Percentiles rank a stretch among this genome's conserved stretches.
Evolutionary conservation across 306 rosid species (phyloP).

Genomic region (Luffa acutangula): DNA sequence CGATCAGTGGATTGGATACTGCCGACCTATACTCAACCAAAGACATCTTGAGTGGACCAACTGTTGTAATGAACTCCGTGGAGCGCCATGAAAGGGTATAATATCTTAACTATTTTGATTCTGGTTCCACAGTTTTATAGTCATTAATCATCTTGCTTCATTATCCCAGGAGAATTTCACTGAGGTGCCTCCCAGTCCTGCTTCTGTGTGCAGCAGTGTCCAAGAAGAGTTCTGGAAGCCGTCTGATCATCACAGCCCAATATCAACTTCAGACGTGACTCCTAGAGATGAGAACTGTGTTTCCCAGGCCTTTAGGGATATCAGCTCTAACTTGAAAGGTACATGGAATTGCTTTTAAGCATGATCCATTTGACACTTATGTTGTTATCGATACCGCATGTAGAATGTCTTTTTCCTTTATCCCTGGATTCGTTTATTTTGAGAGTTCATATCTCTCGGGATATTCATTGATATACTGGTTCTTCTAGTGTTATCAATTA

Average conservation of each 20-base stretch:
- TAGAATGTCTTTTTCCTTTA: background rate
- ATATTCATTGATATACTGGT: background rate
- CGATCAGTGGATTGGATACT: slow-evolving; percentile 40
- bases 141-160: slow-evolving; percentile 15
- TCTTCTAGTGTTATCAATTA: background rate
- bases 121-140: slow-evolving; percentile 13
- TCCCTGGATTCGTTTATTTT: background rate
- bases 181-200: slow-evolving; percentile 99
- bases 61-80: slow-evolving; percentile 54
- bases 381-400: background rate
- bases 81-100: slow-evolving; percentile 63
- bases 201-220: slow-evolving; percentile 84
- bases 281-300: slow-evolving; percentile 46
- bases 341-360: slow-evolving; percentile 8
- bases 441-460: background rate
- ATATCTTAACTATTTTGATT: slow-evolving; percentile 9
- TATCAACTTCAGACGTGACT: slow-evolving; percentile 66
- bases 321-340: slow-evolving; percentile 85
- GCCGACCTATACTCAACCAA: slow-evolving; percentile 31
- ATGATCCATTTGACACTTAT: background rate
- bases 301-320: slow-evolving; percentile 69
- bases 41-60: slow-evolving; percentile 81
- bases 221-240: slow-evolving; percentile 81
- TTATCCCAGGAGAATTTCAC: slow-evolving; percentile 78
- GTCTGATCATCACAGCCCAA: slow-evolving; percentile 55